A percentile compares a stretch with the other conserved stretches of the same genome.
Evolutionary conservation across 805 yeast genomes (phyloP).

Genomic region (Maudiozyma turicensis): DNA sequence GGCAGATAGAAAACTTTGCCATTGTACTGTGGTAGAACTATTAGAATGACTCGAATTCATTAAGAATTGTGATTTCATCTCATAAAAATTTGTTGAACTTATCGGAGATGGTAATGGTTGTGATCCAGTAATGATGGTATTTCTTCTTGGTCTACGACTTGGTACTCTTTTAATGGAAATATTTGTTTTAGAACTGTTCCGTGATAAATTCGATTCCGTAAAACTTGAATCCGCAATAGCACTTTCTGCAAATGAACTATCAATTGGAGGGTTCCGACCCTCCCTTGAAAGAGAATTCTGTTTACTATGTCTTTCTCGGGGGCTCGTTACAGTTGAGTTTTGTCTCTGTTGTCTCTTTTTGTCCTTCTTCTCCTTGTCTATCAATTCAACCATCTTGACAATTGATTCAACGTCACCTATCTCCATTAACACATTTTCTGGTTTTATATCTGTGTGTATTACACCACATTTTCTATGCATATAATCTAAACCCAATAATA

Average conservation of each 20-base stretch:
- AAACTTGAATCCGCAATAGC: neutral
- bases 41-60: conserved; percentile 9
- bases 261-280: neutral
- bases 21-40: conserved; percentile 5
- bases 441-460: conserved; percentile 71
- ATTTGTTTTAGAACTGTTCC: conserved; percentile 1
- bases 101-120: conserved; percentile 90
- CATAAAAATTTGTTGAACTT: conserved; percentile 38
- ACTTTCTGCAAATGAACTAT: neutral
- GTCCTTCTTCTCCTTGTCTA: conserved; percentile 42
- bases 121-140: conserved; percentile 76
- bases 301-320: neutral
- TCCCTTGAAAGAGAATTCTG: neutral
- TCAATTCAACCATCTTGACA: conserved; percentile 54
- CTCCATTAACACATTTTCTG: conserved; percentile 69
- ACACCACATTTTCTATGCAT: conserved; percentile 58
- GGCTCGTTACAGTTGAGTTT: conserved; percentile 14
- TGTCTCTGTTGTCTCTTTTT: conserved; percentile 35
- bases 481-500: conserved; percentile 55
- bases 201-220: neutral
- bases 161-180: conserved; percentile 8
- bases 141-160: conserved; percentile 48
- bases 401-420: conserved; percentile 77
- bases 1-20: neutral
- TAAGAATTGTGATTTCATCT: conserved; percentile 24